These are phyloP conservation scores for Colletotrichum spinosum DNA, from an alignment of 2,329 filamentous ascomycete genomes.

Conservation along the genomic window DNA sequence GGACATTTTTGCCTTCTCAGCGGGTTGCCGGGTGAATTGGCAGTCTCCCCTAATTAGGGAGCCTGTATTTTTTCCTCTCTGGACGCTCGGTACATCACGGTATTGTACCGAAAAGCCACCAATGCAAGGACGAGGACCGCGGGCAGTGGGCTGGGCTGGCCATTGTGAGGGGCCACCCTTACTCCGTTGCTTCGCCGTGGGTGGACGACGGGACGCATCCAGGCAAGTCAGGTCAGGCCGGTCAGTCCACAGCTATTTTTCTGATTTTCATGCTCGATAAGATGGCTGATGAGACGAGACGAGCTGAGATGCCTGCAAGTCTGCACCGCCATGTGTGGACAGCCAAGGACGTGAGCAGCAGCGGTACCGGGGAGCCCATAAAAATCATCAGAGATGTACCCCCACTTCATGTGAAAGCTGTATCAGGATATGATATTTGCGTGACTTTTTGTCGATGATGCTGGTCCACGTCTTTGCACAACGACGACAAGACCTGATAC, in stretches of 20 bases:
- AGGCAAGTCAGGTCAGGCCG: slow-evolving; percentile 3
- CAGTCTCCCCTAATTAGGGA: not conserved
- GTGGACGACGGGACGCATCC: slow-evolving; percentile 13
- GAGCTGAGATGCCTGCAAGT: slow-evolving; percentile 14
- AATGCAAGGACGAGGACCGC: slow-evolving; percentile 25
- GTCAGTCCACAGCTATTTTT: slow-evolving; percentile 25
- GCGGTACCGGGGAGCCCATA: slow-evolving; percentile 20
- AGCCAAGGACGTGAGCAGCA: slow-evolving; percentile 24
- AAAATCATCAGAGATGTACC: slow-evolving; percentile 14
- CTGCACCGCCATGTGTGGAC: slow-evolving; percentile 13
- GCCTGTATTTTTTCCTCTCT: not conserved
- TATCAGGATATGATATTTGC: slow-evolving; percentile 20
- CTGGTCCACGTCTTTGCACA: not conserved
- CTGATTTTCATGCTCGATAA: slow-evolving; percentile 8
- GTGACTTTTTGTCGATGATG: slow-evolving; percentile 11
- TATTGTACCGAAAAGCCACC: slow-evolving; percentile 24
- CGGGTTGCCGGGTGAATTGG: slow-evolving; percentile 31
- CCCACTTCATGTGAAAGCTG: slow-evolving; percentile 36
- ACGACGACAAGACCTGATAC: too few relatives aligned
- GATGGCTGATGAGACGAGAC: slow-evolving; percentile 2
- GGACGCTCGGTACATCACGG: too few relatives aligned
- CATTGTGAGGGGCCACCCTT: slow-evolving; percentile 17
- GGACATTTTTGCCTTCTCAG: slow-evolving; percentile 24
- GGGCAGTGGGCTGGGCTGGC: slow-evolving; percentile 19
- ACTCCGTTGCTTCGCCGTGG: too few relatives aligned